A percentile compares a stretch with the other conserved stretches of the same genome.
These are phyloP conservation scores for Drechslerella stenobrocha DNA, from an alignment of 2,329 filamentous ascomycete species.

Conservation along the genomic window DNA sequence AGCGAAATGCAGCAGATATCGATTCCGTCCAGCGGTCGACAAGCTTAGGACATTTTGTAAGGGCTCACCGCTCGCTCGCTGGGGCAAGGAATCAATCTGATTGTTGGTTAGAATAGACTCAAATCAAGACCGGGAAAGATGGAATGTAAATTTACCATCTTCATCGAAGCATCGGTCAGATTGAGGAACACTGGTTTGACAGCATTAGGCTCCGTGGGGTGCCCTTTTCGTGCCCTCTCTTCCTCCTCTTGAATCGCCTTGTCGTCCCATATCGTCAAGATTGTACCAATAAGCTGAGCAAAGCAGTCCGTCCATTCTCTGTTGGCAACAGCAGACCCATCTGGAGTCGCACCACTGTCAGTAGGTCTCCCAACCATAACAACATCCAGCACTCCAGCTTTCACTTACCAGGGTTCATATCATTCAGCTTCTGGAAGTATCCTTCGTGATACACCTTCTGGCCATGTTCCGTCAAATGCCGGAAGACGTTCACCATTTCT, in stretches of 20 bases:
- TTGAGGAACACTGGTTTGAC: conserved; percentile 94
- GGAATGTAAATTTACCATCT: conserved; percentile 80
- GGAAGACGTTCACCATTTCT: conserved; percentile 92
- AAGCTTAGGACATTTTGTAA: conserved; percentile 94
- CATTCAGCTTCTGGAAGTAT: conserved; percentile 94
- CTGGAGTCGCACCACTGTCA: conserved; percentile 58
- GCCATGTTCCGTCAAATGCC: conserved; percentile 86
- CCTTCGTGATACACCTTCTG: conserved; percentile 98
- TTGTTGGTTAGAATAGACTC: not conserved
- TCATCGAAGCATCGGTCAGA: conserved; percentile 93
- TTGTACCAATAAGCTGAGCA: conserved; percentile 91
- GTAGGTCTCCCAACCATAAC: conserved; percentile 8
- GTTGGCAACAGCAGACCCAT: conserved; percentile 81
- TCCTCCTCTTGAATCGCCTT: conserved; percentile 80
- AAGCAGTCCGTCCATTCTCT: conserved; percentile 96
- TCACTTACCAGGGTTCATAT: conserved; percentile 78
- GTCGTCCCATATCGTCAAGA: conserved; percentile 95
- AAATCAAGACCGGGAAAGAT: conserved; percentile 3
- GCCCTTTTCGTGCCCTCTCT: conserved; percentile 44
- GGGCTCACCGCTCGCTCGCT: conserved; percentile 73
- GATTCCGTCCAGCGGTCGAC: conserved; percentile 91
- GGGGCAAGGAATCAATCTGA: conserved; percentile 85
- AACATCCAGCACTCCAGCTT: not conserved
- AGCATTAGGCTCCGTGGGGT: conserved; percentile 15
- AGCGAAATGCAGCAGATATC: conserved; percentile 94